Evolutionary conservation across 2,329 filamentous ascomycete species (phyloP).

Genomic region (Trichoderma harzianum): DNA sequence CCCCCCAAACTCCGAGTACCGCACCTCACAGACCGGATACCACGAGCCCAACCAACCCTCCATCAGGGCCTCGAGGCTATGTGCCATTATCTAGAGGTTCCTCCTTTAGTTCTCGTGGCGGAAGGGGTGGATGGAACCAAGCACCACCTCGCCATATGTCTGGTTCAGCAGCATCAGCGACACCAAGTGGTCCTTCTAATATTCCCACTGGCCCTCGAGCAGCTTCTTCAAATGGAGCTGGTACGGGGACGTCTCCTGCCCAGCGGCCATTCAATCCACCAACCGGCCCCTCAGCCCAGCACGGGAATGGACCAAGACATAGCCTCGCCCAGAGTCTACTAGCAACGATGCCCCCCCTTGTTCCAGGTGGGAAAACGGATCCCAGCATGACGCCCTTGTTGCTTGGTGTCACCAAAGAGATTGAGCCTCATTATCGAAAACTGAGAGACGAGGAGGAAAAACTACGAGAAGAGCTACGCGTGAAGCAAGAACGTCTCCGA

Average conservation of each 20-base stretch:
- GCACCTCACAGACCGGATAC: constrained; percentile 37
- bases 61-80: constrained; percentile 54
- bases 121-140: constrained; percentile 44
- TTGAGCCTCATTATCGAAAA: constrained; percentile 52
- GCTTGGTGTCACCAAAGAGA: constrained; percentile 49
- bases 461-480: constrained; percentile 50
- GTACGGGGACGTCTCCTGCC: constrained; percentile 42
- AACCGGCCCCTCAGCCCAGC: constrained; percentile 50
- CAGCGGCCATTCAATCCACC: constrained; percentile 53
- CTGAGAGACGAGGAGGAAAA: constrained; percentile 58
- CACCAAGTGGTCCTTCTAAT: constrained; percentile 36
- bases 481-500: constrained; percentile 53
- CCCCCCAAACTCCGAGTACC: constrained; percentile 33
- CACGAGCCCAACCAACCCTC: constrained; percentile 47
- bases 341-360: constrained; percentile 47
- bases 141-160: constrained; percentile 33
- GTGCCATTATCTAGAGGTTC: constrained; percentile 44
- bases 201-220: constrained; percentile 50
- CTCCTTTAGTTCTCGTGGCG: constrained; percentile 38
- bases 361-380: constrained; percentile 55
- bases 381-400: constrained; percentile 43
- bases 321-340: constrained; percentile 53
- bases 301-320: constrained; percentile 37
- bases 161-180: constrained; percentile 38
- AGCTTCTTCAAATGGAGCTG: constrained; percentile 31